phyloP scores from a whole-genome alignment of 257 asterid genomes.

The Solanum chiquidenum region DNA sequence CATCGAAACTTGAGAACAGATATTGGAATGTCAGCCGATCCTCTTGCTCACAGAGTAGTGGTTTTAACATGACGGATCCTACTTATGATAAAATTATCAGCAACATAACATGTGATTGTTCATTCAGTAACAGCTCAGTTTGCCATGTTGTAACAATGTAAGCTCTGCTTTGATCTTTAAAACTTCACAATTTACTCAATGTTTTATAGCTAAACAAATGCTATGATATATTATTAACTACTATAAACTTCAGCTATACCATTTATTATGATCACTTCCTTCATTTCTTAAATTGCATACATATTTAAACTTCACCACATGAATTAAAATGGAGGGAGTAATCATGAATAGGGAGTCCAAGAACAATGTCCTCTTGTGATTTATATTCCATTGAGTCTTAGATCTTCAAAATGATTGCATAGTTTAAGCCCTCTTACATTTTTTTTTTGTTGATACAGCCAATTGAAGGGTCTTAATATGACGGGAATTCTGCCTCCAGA shows the following conservation, averaged over 20 bases:
- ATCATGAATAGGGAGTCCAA: not conserved
- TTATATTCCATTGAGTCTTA: not conserved
- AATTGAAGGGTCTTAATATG: slow-evolving; percentile 55
- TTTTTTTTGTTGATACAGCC: slow-evolving; percentile 20
- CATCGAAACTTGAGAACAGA: slow-evolving; percentile 39
- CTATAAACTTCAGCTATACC: not conserved
- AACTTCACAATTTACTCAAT: not conserved
- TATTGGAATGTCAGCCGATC: slow-evolving; percentile 40
- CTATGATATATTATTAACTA: not conserved
- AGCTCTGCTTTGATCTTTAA: slow-evolving; percentile 2
- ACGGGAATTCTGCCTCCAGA: slow-evolving; percentile 65
- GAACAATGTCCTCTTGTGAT: not conserved
- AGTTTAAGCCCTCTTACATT: no score
- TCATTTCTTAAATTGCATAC: no score
- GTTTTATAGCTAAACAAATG: not conserved
- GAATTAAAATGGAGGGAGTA: not conserved
- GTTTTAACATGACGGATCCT: slow-evolving; percentile 25
- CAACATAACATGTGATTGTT: slow-evolving; percentile 49
- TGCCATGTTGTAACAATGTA: slow-evolving; percentile 86
- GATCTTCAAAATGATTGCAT: not conserved
- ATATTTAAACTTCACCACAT: not conserved
- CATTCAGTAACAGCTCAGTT: slow-evolving; percentile 23
- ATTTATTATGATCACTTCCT: not conserved
- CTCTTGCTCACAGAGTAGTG: slow-evolving; percentile 35
- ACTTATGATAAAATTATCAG: not conserved